These are phyloP conservation scores for Chalciporus chontae DNA, from an alignment of 768 basidiomycete genomes.

Conservation along the genomic window DNA sequence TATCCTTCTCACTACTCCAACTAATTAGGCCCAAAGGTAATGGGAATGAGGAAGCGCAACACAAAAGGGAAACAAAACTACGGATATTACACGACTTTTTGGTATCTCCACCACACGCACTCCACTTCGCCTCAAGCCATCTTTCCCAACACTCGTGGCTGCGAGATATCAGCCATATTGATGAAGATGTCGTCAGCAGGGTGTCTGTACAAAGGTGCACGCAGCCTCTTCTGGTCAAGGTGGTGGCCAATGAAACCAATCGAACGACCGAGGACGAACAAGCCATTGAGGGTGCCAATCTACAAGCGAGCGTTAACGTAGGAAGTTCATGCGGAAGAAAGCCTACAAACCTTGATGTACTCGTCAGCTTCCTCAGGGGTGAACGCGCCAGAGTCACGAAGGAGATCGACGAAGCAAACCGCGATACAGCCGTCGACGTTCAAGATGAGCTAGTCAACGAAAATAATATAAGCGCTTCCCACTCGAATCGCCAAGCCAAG, in stretches of 20 bases:
- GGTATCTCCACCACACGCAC: neutral
- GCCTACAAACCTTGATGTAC: slow-evolving; percentile 70
- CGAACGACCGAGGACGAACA: slow-evolving; percentile 96
- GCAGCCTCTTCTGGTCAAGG: slow-evolving; percentile 93
- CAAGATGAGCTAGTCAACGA: slow-evolving; percentile 65
- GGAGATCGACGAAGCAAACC: slow-evolving; percentile 93
- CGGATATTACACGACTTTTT: slow-evolving; percentile 15
- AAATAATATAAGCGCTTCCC: slow-evolving; percentile 1
- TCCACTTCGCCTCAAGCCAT: slow-evolving; percentile 12
- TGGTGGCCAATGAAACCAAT: slow-evolving; percentile 98
- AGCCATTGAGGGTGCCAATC: slow-evolving; percentile 92
- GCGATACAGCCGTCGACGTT: slow-evolving; percentile 97
- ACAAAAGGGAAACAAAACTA: slow-evolving; percentile 1
- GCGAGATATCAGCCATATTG: slow-evolving; percentile 83
- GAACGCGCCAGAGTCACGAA: slow-evolving; percentile 91
- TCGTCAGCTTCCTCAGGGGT: slow-evolving; percentile 94
- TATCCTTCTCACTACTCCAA: neutral
- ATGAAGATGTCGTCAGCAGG: slow-evolving; percentile 96
- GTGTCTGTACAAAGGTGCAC: slow-evolving; percentile 90
- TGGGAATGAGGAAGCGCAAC: neutral
- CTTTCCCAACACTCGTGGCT: slow-evolving; percentile 72
- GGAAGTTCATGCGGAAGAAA: neutral
- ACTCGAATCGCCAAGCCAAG: neutral
- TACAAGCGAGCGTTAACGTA: slow-evolving; percentile 11
- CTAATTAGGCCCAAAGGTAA: neutral